Percentiles rank a stretch among this genome's conserved stretches.
phyloP scores from a whole-genome alignment of 2,329 filamentous ascomycete species.

The Hysterium pulicare region DNA sequence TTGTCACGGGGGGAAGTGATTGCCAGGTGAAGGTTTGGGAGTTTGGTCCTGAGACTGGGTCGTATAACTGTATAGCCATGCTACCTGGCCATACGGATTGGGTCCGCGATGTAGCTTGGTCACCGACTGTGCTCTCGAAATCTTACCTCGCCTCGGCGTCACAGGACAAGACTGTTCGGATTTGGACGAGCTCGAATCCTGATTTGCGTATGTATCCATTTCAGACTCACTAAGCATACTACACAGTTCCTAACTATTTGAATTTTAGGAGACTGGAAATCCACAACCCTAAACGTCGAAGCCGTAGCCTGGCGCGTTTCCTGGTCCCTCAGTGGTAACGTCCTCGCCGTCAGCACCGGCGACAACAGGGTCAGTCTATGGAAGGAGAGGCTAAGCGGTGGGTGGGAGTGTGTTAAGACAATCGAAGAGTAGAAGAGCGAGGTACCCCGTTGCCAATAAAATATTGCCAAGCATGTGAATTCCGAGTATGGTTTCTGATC shows the following conservation, averaged over 20 bases:
- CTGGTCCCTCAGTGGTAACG: conserved; percentile 96
- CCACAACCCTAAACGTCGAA: conserved; percentile 83
- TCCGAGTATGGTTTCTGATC: too few species aligned
- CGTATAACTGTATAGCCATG: conserved; percentile 50
- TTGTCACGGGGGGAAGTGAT: conserved; percentile 93
- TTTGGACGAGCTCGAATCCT: conserved; percentile 69
- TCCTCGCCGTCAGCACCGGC: conserved; percentile 85
- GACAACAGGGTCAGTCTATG: conserved; percentile 97
- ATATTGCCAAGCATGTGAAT: not conserved
- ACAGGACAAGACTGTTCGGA: conserved; percentile 94
- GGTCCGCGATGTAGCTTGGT: conserved; percentile 98
- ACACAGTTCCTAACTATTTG: not conserved
- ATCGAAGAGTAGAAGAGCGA: conserved; percentile 79
- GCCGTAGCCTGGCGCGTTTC: conserved; percentile 91
- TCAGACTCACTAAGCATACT: not conserved
- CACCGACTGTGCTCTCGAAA: conserved; percentile 89
- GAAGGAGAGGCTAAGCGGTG: conserved; percentile 96
- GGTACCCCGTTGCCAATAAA: not conserved
- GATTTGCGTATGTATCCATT: conserved; percentile 19
- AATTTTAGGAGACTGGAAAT: conserved; percentile 69
- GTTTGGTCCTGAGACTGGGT: conserved; percentile 56
- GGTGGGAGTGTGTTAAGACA: conserved; percentile 96
- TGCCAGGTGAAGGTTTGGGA: conserved; percentile 93
- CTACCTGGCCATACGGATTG: conserved; percentile 87
- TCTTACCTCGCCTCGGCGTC: conserved; percentile 94